Evolutionary conservation across 805 yeast species (phyloP).

Genomic region (Metschnikowia chrysomelidarum): DNA sequence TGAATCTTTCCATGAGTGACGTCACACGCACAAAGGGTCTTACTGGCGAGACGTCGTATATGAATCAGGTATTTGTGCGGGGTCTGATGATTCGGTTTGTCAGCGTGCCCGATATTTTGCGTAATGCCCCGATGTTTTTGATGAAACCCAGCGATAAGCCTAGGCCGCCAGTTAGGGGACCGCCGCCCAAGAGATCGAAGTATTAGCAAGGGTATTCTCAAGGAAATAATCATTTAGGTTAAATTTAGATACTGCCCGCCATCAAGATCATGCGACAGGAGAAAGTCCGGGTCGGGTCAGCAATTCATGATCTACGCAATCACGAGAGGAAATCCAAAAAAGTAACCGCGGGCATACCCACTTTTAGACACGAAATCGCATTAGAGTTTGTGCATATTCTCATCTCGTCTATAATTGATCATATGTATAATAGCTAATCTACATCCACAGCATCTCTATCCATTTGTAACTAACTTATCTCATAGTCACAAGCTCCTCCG

Average conservation of each 20-base stretch:
- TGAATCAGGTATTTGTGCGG: slow-evolving; percentile 84
- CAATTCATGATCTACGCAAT: too few relatives aligned
- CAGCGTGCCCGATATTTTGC: slow-evolving; percentile 83
- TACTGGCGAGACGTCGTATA: slow-evolving; percentile 70
- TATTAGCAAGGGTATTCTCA: too few relatives aligned
- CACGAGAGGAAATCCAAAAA: too few relatives aligned
- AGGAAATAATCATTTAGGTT: too few relatives aligned
- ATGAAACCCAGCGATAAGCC: slow-evolving; percentile 57
- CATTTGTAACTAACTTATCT: slow-evolving; percentile 23
- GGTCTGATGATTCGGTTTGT: slow-evolving; percentile 88
- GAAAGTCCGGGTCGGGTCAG: too few relatives aligned
- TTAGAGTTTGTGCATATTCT: too few relatives aligned
- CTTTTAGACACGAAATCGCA: too few relatives aligned
- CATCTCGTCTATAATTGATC: too few relatives aligned
- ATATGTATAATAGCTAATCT: slow-evolving; percentile 8
- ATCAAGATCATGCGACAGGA: too few relatives aligned
- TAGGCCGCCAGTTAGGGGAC: slow-evolving; percentile 69
- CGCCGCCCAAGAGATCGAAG: slow-evolving; percentile 21
- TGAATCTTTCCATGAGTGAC: slow-evolving; percentile 86
- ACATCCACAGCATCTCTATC: background rate
- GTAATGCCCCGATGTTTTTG: slow-evolving; percentile 85
- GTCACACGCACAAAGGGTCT: slow-evolving; percentile 66
- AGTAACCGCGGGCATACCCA: too few relatives aligned
- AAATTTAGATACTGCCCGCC: too few relatives aligned
- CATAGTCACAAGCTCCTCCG: slow-evolving; percentile 95